Conservation (phyloP, 176 grass and related monocot species). For the Otatea glauca region DNA sequence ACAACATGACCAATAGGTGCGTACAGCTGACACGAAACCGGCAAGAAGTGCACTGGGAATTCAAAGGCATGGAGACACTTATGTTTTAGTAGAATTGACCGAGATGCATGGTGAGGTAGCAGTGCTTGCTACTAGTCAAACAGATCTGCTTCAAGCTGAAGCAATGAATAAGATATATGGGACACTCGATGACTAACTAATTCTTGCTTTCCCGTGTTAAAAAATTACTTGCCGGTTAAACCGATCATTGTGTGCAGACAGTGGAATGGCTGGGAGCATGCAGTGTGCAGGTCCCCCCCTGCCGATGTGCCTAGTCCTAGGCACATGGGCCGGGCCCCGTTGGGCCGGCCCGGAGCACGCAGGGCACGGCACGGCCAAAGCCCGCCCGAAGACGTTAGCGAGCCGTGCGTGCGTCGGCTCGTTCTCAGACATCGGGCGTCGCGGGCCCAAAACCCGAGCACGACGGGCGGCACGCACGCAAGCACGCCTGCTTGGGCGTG, state of each 20-base stretch:
- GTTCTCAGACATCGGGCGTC: too few relatives aligned
- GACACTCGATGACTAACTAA: not conserved
- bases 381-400: too few relatives aligned
- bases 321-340: too few relatives aligned
- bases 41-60: not conserved
- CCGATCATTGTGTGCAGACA: not conserved
- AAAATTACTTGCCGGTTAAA: slow-evolving; percentile 33
- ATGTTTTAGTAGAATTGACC: slow-evolving; percentile 4
- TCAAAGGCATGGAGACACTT: too few relatives aligned
- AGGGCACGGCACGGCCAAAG: too few relatives aligned
- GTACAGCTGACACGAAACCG: not conserved
- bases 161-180: slow-evolving; percentile 37
- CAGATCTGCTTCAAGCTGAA: slow-evolving; percentile 38
- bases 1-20: slow-evolving; percentile 11
- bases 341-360: too few relatives aligned
- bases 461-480: too few relatives aligned
- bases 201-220: slow-evolving; percentile 1
- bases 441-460: too few relatives aligned
- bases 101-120: slow-evolving; percentile 19
- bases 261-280: not conserved
- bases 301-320: too few relatives aligned
- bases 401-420: too few relatives aligned
- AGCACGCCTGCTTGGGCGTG: too few relatives aligned
- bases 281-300: not conserved
- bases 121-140: slow-evolving; percentile 39